Evolutionary conservation across 768 basidiomycete genomes (phyloP), one percentile per base, ranked within the genome.

Genomic region (Rhizopogon vulgaris): DNA sequence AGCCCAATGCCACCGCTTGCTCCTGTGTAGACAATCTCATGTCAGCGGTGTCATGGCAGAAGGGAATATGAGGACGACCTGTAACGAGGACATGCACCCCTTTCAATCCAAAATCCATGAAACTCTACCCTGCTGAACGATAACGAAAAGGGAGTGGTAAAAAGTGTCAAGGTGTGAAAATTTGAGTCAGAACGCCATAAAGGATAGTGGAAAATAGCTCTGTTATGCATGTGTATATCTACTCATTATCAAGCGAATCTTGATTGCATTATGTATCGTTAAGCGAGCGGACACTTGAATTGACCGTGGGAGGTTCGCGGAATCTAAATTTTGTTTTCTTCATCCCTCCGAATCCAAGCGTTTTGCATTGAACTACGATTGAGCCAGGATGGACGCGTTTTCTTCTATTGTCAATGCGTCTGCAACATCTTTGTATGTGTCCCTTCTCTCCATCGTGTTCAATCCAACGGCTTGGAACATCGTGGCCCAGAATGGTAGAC

Each of bases 391-490:
- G 61, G 61, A 65, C 61, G 52, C 64, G 24, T 56, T 74, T 24
- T 57, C 56, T 18, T 56, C 61, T 42, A 32, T 68, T 40, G 55
- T 95, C 2, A 84, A 95, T 70, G 62, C 77, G 27, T 79, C 74
- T 28, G 78, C 90, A 60, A 63, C 70, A 6, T 89, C 89, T 18
- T 65, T 97, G 38, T 78, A 77, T 61, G 48, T 88, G 15, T 81
- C 82, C 0, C 55, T 93, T n/a, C 69, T 78, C 4, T 68, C 86
- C 53, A 90, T 95, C 45, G 63, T 82, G 2, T 97, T 97, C 74
- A 97, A 97, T 61, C 95, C 95, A 0, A 83, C 84, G 1, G 93
- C 87, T 53, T 99, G 95, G 95, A 99, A 99, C 69, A 83, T 93
- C 56, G 83, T 94, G 27, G 95, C 95, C 24, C 85, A 84, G 51